Evolutionary conservation across 306 rosid genomes (phyloP), one percentile per base, ranked within the genome.

Genomic region (Spatholobus suberectus): DNA sequence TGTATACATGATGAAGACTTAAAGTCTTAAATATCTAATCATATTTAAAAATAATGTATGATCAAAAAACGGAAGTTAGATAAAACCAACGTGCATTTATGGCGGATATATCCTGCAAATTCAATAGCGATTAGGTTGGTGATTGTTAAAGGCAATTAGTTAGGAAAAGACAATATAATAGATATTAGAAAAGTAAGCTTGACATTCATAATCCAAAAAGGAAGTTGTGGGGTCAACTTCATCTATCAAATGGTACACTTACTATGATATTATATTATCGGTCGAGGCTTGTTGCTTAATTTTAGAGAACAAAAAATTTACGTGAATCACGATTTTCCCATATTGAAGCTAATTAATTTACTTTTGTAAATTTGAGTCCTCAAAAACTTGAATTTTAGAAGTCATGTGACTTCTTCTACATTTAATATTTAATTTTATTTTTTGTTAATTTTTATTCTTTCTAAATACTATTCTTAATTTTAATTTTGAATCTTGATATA

Each of bases 141-240:
- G 82, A 78, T 66, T 21, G 65, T 14, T 40, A 27, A 23, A 29
- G 29, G 47, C 13, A 26, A n/a, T 61, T 69, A 13, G 34, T 46
- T 61, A 77, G 59, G 17, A 76, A 40, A 59, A 76, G n/a, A 58
- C 80, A 58, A 73, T n/a, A 29, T 47, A 51, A 75, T 12, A 55
- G 12, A 54, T 34, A 58, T 24, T 58, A 59, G 38, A 29, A 27
- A 37, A 74, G 66, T 55, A 46, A 14, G 61, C 62, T 26, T 15
- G 8, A 9, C 44, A 3, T 49, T 18, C 46, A 73, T 51, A 49
- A 73, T 15, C 41, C 29, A 29, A 73, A 73, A 72, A 44, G 23
- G 23, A 26, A 1, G 5, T 8, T 0, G 5, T 44, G 23, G 40
- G 24, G 20, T 41, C 5, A 20, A 9, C 4, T 68, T 37, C 34